A percentile compares a stretch with the other conserved stretches of the same genome.
Evolutionary conservation across 2,329 filamentous ascomycete genomes (phyloP).

Genomic region (Aspergillus persii): DNA sequence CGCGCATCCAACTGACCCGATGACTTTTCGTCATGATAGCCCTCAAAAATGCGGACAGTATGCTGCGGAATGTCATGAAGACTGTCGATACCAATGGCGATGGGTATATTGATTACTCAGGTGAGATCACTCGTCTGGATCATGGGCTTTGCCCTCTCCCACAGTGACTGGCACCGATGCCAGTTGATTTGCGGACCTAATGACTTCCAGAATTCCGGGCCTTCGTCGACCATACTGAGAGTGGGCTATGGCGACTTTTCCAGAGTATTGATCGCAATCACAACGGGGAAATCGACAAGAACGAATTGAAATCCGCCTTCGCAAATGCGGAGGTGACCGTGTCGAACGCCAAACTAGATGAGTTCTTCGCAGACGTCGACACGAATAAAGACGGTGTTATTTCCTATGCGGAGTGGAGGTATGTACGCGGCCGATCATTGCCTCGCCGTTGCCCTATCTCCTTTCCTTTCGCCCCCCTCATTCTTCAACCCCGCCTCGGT

Average conservation of each 20-base stretch:
- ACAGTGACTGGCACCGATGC: conserved; percentile 17
- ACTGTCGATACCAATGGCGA: conserved; percentile 84
- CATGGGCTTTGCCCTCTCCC: conserved; percentile 5
- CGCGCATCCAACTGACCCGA: conserved; percentile 23
- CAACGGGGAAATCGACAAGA: conserved; percentile 81
- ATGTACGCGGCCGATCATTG: conserved; percentile 41
- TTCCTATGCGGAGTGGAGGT: conserved; percentile 96
- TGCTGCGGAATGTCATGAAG: conserved; percentile 76
- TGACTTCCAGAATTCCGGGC: conserved; percentile 71
- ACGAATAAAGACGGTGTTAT: conserved; percentile 83
- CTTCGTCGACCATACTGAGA: conserved; percentile 86
- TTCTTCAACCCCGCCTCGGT: not conserved
- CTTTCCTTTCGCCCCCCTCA: not conserved
- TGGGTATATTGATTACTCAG: conserved; percentile 86
- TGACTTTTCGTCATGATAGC: conserved; percentile 43
- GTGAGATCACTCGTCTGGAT: conserved; percentile 49
- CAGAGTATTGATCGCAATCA: conserved; percentile 79
- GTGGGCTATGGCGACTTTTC: conserved; percentile 78
- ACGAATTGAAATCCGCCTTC: conserved; percentile 79
- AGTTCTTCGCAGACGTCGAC: conserved; percentile 89
- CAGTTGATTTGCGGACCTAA: conserved; percentile 21
- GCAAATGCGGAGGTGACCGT: conserved; percentile 74
- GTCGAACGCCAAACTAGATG: conserved; percentile 70
- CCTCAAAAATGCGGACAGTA: conserved; percentile 85
- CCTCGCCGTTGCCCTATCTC: not conserved